These are phyloP conservation scores for Cunninghamia lanceolata DNA, from an alignment of 75 land plant genomes.

Conservation along the genomic window DNA sequence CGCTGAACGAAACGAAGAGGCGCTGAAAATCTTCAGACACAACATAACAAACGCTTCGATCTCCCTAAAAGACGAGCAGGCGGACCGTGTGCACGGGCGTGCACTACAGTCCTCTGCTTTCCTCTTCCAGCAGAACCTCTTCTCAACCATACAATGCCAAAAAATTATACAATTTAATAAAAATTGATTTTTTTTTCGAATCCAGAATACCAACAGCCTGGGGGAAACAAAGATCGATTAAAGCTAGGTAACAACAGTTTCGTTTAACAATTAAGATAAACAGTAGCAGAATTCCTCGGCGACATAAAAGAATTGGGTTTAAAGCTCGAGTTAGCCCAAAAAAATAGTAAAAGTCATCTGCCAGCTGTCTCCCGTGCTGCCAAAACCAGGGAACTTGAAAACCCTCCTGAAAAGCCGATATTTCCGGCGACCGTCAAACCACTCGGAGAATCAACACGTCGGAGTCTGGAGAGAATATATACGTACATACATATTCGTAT, in stretches of 20 bases:
- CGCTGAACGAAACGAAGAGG: background rate
- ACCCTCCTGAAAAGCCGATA: background rate
- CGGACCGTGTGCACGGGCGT: slow-evolving; percentile 9
- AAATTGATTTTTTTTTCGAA: background rate
- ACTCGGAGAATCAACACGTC: background rate
- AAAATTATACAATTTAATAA: background rate
- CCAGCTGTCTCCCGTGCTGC: background rate
- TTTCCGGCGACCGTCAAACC: background rate
- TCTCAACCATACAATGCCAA: background rate
- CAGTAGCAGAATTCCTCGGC: background rate
- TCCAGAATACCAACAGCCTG: background rate
- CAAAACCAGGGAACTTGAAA: background rate
- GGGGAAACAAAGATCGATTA: background rate
- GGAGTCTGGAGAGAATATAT: background rate
- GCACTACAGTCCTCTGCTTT: slow-evolving; percentile 9
- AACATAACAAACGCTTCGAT: background rate
- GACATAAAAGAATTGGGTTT: background rate
- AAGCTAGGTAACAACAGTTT: background rate
- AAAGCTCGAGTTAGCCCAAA: background rate
- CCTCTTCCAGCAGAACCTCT: background rate
- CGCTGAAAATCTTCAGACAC: background rate
- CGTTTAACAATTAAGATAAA: background rate
- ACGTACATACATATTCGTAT: background rate
- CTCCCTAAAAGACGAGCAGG: background rate
- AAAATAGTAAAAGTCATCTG: background rate